Evolutionary conservation across 225 moss, liverwort and hornwort species (phyloP).

Genomic region (Rhytidiadelphus loreus): DNA sequence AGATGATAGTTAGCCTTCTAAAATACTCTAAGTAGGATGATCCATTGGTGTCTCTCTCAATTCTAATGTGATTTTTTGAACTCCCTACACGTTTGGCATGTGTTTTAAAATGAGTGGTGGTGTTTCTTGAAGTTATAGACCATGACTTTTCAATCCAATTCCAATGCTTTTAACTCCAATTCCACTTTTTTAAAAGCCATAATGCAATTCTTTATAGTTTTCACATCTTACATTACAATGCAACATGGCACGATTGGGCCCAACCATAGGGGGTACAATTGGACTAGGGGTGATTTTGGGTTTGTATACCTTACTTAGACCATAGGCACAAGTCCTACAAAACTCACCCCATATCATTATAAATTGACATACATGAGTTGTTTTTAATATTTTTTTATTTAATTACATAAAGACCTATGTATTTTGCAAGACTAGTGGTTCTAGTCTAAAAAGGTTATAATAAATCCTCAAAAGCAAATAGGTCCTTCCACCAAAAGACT

Average conservation of each 20-base stretch:
- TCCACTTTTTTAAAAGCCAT: rapidly evolving
- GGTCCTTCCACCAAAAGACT: background rate
- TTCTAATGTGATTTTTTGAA: background rate
- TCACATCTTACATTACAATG: background rate
- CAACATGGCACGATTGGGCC: background rate
- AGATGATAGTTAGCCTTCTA: background rate
- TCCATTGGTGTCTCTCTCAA: background rate
- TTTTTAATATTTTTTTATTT: background rate
- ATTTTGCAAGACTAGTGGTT: background rate
- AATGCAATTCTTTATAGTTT: background rate
- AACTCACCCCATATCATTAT: background rate
- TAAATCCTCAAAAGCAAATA: background rate
- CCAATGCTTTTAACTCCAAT: background rate
- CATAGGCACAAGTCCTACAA: too few relatives aligned
- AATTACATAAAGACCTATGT: background rate
- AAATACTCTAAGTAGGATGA: too few relatives aligned
- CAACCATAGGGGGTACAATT: background rate
- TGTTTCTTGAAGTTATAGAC: too few relatives aligned
- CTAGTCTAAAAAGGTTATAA: too few relatives aligned
- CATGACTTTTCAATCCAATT: rapidly evolving
- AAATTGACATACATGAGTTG: background rate
- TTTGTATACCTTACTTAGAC: background rate
- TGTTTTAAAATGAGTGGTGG: too few relatives aligned
- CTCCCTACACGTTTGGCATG: too few relatives aligned
- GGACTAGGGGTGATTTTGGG: rapidly evolving